Evolutionary conservation across 176 grass and related monocot species (phyloP).

Genomic region (Phoenix roebelenii): DNA sequence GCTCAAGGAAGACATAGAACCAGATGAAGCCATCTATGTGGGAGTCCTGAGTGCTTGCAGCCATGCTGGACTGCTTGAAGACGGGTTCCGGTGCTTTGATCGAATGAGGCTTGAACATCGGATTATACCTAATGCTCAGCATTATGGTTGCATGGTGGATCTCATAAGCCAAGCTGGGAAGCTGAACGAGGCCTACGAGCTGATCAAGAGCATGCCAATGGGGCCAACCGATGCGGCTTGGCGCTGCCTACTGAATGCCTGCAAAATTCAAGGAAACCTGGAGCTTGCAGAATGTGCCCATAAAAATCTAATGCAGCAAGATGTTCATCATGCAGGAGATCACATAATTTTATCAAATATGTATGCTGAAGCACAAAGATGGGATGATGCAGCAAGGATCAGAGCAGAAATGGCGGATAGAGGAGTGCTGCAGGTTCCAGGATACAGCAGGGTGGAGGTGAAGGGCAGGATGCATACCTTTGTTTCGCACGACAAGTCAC

Average conservation of each 20-base stretch:
- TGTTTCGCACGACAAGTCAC: conserved; percentile 55
- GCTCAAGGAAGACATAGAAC: conserved; percentile 31
- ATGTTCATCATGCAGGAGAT: conserved; percentile 40
- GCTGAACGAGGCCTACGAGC: conserved; percentile 37
- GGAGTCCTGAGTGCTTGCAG: conserved; percentile 63
- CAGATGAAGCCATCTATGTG: conserved; percentile 60
- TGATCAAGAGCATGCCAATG: conserved; percentile 54
- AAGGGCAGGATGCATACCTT: conserved; percentile 58
- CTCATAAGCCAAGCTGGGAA: conserved; percentile 50
- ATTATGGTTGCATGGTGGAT: conserved; percentile 82
- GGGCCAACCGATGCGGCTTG: conserved; percentile 40
- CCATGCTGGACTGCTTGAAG: conserved; percentile 49
- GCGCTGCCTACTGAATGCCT: conserved; percentile 69
- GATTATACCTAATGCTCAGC: conserved; percentile 47
- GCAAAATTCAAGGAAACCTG: conserved; percentile 48
- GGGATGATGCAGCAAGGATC: conserved; percentile 23
- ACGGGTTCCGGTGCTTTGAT: conserved; percentile 70
- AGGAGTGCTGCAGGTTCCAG: conserved; percentile 31
- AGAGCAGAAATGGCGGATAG: conserved; percentile 32
- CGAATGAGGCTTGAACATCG: conserved; percentile 61
- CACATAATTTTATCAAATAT: conserved; percentile 63
- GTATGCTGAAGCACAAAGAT: conserved; percentile 35
- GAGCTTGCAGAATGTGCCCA: conserved; percentile 27
- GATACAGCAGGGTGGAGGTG: conserved; percentile 70
- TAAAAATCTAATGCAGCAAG: conserved; percentile 27